Evolutionary conservation across 805 yeast genomes (phyloP).

Genomic region (Hanseniaspora pseudoguilliermondii): DNA sequence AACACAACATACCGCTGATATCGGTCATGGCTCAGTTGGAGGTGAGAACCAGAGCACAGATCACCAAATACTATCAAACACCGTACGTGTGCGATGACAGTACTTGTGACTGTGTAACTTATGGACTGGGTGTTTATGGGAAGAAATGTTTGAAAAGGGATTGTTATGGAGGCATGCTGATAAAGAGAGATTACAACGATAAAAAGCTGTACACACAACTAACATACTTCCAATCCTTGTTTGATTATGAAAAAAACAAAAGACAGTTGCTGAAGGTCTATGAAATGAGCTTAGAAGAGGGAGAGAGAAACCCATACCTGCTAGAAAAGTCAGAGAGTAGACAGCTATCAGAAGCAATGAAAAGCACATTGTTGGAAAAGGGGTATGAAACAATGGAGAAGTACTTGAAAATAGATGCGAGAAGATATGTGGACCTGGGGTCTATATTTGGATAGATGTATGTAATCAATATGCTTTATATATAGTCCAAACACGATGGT

Average conservation of each 20-base stretch:
- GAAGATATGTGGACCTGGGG: constrained; percentile 79
- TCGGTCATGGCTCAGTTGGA: constrained; percentile 64
- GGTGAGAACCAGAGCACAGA: constrained; percentile 50
- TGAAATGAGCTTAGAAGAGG: constrained; percentile 27
- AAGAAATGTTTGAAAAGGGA: constrained; percentile 54
- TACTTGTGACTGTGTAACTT: constrained; percentile 64
- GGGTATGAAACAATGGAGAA: constrained; percentile 43
- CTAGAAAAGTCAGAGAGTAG: constrained; percentile 41
- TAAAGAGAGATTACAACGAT: constrained; percentile 65
- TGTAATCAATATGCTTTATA: not conserved
- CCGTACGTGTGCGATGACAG: constrained; percentile 77
- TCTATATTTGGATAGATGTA: constrained; percentile 18
- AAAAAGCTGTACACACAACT: constrained; percentile 77
- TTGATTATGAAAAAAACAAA: constrained; percentile 71
- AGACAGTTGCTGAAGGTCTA: constrained; percentile 42
- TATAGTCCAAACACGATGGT: not conserved
- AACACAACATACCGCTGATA: constrained; percentile 36
- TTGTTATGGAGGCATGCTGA: constrained; percentile 51
- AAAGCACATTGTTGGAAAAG: constrained; percentile 36
- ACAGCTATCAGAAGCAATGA: constrained; percentile 48
- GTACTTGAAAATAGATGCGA: constrained; percentile 70
- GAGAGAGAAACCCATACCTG: constrained; percentile 18
- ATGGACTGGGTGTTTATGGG: constrained; percentile 84
- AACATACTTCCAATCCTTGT: constrained; percentile 61
- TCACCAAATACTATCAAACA: constrained; percentile 72